Evolutionary conservation across 257 asterid species (phyloP).

Genomic region (Solanum ossicruentum): DNA sequence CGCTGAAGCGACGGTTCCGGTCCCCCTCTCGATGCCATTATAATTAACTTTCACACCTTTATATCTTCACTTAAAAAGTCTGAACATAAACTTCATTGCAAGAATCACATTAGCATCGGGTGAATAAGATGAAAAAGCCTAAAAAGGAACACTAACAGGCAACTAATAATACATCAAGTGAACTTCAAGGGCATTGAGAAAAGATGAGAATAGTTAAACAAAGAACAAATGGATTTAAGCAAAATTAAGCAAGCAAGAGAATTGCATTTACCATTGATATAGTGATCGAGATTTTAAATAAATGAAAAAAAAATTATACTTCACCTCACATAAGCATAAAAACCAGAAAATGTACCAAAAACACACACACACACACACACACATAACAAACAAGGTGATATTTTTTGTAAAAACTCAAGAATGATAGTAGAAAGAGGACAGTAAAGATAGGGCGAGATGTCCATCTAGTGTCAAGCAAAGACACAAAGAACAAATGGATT

Average conservation of each 20-base stretch:
- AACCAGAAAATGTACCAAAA: no score
- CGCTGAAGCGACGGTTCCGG: conserved; percentile 68
- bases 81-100: not conserved
- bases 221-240: not conserved
- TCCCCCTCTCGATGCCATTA: conserved; percentile 69
- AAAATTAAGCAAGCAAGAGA: not conserved
- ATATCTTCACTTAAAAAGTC: conserved; percentile 5
- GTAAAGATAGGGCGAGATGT: no score
- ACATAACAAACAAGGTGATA: no score
- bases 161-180: not conserved
- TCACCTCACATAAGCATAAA: not conserved
- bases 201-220: not conserved
- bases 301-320: not conserved
- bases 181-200: not conserved
- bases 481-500: no score
- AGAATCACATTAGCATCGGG: not conserved
- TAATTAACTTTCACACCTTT: conserved; percentile 10
- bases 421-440: no score
- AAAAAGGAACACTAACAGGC: not conserved
- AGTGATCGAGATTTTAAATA: not conserved
- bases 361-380: no score
- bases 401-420: no score
- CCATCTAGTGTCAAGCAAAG: no score
- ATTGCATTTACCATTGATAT: not conserved
- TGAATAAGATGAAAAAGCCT: not conserved